Base-by-base conservation (phyloP, 108 stramenopile species). In the Nitzschia sp. region DNA sequence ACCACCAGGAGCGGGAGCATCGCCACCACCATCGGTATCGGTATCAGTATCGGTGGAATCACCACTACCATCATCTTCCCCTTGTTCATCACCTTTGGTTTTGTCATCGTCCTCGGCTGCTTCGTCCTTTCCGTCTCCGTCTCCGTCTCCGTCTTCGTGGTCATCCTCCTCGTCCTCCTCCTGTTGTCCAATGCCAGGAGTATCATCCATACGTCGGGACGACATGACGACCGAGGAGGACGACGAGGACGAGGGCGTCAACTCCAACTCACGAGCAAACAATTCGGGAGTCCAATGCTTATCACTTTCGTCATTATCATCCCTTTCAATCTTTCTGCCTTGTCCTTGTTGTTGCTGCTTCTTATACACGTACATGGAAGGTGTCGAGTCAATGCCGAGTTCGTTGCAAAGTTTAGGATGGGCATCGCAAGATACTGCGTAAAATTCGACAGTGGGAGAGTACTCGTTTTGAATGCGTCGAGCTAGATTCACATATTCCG, bases 341-440 rank as follows among this genome's bases (percentile, higher is more conserved):
- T 11, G 3, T 25, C 50, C n/a, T n/a, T 52, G 6, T 6, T 23
- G 23, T 23, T 15, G 58, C 63, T 19, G 47, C 69, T 15, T 63
- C 46, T 30, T 32, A 36, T 66, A 73, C 13, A 63, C 55, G 3
- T 50, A 34, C 5, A 79, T 28, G 47, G 57, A 53, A 5, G 79
- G 79, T 57, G 59, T 68, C 0, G 19, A 56, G 5, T 44, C 26
- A 13, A 71, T 36, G 25, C 47, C 45, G 30, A 69, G 69, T 27
- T 70, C 23, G 15, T 61, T 33, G 34, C 79, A 80, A 5, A 72
- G 11, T 3, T 77, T 46, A 0, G 28, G 21, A 28, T 81, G 66
- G 9, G 32, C 26, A 25, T 66, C 71, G 62, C 80, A 81, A 3
- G 76, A 77, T 2, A 81, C 80, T 6, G 72, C 76, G 62, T 68